These are phyloP conservation scores for Solioccasus polychromus DNA, from an alignment of 768 basidiomycete species.

Conservation along the genomic window DNA sequence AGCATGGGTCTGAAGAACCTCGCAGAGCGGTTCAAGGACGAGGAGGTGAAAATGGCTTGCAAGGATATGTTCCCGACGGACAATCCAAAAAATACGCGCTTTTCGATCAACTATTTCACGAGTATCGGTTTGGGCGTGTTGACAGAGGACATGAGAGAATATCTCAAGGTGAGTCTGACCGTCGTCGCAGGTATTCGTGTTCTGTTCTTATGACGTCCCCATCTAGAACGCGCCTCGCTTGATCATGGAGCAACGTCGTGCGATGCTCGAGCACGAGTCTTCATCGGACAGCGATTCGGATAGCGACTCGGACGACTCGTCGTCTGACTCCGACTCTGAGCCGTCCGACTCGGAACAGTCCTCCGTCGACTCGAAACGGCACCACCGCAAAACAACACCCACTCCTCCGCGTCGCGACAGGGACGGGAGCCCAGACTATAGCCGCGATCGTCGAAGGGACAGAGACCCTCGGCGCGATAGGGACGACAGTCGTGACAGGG, in stretches of 20 bases:
- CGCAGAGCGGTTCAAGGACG: slow-evolving; percentile 88
- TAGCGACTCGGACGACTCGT: slow-evolving; percentile 35
- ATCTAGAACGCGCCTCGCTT: slow-evolving; percentile 83
- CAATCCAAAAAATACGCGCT: slow-evolving; percentile 93
- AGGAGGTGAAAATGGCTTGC: slow-evolving; percentile 71
- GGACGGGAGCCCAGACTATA: slow-evolving; percentile 23
- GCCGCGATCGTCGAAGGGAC: slow-evolving; percentile 19
- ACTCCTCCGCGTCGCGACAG: slow-evolving; percentile 29
- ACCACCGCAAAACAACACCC: slow-evolving; percentile 29
- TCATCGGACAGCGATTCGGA: slow-evolving; percentile 41
- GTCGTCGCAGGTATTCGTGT: background rate
- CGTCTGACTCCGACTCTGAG: slow-evolving; percentile 38
- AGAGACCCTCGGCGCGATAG: slow-evolving; percentile 14
- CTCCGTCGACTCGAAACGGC: slow-evolving; percentile 33
- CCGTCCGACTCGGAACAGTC: slow-evolving; percentile 36
- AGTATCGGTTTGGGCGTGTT: slow-evolving; percentile 86
- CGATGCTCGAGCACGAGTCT: slow-evolving; percentile 71
- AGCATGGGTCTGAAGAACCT: slow-evolving; percentile 84
- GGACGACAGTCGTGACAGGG: slow-evolving; percentile 24
- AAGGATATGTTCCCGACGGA: slow-evolving; percentile 93
- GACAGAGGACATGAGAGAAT: slow-evolving; percentile 97
- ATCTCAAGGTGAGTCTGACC: slow-evolving; percentile 67
- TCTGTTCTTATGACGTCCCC: slow-evolving; percentile 5
- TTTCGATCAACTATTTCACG: slow-evolving; percentile 98
- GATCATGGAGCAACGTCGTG: slow-evolving; percentile 92